phyloP scores from a whole-genome alignment of 768 basidiomycete species.

The Gymnopilus dilepis region DNA sequence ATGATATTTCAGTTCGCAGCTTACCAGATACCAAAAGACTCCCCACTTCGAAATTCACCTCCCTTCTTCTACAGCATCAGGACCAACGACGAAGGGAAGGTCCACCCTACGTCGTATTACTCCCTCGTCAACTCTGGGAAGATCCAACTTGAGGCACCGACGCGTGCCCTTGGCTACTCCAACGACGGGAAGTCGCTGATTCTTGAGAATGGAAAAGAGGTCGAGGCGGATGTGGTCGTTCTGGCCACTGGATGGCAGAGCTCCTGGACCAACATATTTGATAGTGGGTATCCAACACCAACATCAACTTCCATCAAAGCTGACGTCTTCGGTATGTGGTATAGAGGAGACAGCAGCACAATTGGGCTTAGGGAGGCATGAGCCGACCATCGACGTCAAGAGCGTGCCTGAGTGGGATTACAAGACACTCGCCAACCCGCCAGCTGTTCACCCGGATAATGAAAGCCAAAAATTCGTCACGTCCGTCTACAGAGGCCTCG shows the following conservation, averaged over 20 bases:
- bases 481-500: conserved; percentile 60
- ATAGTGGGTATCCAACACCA: conserved; percentile 14
- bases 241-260: conserved; percentile 65
- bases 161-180: conserved; percentile 43
- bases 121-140: conserved; percentile 51
- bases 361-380: conserved; percentile 53
- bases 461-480: conserved; percentile 41
- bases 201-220: conserved; percentile 40
- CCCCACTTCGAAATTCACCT: conserved; percentile 63
- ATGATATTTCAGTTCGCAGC: neutral
- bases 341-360: conserved; percentile 53
- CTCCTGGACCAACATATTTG: conserved; percentile 54
- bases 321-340: neutral
- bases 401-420: conserved; percentile 39
- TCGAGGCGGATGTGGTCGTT: conserved; percentile 53
- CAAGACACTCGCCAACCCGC: conserved; percentile 45
- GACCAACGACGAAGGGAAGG: conserved; percentile 58
- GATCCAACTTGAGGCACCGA: conserved; percentile 54
- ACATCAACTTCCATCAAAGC: too few species aligned
- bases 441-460: too few species aligned
- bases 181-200: conserved; percentile 35
- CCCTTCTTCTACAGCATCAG: conserved; percentile 47
- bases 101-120: conserved; percentile 53
- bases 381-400: conserved; percentile 25
- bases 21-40: conserved; percentile 41